phyloP scores from a whole-genome alignment of 2,329 filamentous ascomycete genomes.

The Myriangium duriaei region DNA sequence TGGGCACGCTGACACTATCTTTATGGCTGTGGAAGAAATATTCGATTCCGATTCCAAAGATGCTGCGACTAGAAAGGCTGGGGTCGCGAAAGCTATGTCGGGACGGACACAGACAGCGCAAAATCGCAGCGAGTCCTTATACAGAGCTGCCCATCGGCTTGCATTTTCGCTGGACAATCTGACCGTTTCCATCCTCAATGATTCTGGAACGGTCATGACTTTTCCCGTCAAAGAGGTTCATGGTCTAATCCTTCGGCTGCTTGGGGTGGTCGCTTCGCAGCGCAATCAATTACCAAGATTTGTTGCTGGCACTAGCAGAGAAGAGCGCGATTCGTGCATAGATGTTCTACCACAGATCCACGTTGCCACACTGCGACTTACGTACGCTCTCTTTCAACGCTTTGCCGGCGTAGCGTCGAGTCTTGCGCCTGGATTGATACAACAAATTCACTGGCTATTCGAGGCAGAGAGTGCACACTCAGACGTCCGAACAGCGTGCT shows the following conservation, averaged over 20 bases:
- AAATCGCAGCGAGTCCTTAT: not conserved
- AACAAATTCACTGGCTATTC: constrained; percentile 62
- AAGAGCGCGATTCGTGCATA: constrained; percentile 74
- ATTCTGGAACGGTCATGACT: constrained; percentile 53
- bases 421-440: constrained; percentile 51
- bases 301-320: constrained; percentile 60
- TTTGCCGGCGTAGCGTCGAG: constrained; percentile 47
- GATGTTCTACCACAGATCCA: constrained; percentile 62
- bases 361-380: constrained; percentile 52
- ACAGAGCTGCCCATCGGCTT: constrained; percentile 45
- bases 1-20: constrained; percentile 58
- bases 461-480: constrained; percentile 37
- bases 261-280: constrained; percentile 39
- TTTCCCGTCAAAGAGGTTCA: constrained; percentile 55
- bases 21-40: constrained; percentile 67
- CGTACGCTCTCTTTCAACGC: constrained; percentile 44
- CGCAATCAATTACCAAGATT: constrained; percentile 29
- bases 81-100: not conserved
- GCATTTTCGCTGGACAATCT: constrained; percentile 53
- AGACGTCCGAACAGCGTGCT: constrained; percentile 47
- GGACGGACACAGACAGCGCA: not conserved
- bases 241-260: constrained; percentile 58
- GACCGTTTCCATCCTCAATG: constrained; percentile 47
- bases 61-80: not conserved
- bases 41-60: constrained; percentile 69